A percentile compares a stretch with the other conserved stretches of the same genome.
Conservation (phyloP, 2,329 filamentous ascomycete species). For the Simplicillium sp. region DNA sequence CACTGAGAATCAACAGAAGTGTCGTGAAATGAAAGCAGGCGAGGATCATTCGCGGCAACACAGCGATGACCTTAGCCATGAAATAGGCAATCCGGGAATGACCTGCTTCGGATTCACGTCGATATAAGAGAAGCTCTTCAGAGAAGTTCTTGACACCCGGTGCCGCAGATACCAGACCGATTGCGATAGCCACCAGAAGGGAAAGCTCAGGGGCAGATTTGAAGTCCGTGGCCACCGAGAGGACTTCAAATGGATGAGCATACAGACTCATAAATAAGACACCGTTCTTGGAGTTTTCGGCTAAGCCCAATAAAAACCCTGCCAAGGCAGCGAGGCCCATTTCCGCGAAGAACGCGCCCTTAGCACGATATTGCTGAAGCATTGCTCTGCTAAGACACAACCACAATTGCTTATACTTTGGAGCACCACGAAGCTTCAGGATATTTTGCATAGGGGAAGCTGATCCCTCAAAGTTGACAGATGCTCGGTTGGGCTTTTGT, state of each 20-base stretch:
- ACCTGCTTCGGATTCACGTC: conserved; percentile 44
- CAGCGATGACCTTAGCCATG: conserved; percentile 42
- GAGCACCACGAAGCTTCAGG: conserved; percentile 39
- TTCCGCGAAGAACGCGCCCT: conserved; percentile 42
- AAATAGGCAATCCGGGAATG: conserved; percentile 49
- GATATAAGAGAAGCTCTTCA: conserved; percentile 44
- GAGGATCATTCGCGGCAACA: conserved; percentile 39
- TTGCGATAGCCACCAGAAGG: conserved; percentile 41
- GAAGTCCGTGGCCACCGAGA: conserved; percentile 43
- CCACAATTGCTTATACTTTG: conserved; percentile 37
- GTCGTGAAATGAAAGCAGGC: conserved; percentile 46
- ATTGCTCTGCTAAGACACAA: conserved; percentile 43
- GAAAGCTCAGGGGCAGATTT: conserved; percentile 40
- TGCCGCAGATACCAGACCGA: conserved; percentile 43
- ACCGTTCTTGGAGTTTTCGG: conserved; percentile 37
- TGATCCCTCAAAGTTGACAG: conserved; percentile 8
- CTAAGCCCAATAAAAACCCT: conserved; percentile 44
- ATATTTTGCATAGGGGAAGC: conserved; percentile 28
- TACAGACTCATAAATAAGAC: conserved; percentile 44
- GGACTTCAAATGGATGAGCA: conserved; percentile 35
- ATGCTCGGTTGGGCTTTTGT: conserved; percentile 16
- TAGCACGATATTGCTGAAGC: conserved; percentile 46
- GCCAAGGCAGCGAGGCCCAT: conserved; percentile 41
- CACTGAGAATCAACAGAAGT: conserved; percentile 36
- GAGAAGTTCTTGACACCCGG: conserved; percentile 49